Conservation (phyloP, 768 basidiomycete genomes). For the Lactarius akahatsu region DNA sequence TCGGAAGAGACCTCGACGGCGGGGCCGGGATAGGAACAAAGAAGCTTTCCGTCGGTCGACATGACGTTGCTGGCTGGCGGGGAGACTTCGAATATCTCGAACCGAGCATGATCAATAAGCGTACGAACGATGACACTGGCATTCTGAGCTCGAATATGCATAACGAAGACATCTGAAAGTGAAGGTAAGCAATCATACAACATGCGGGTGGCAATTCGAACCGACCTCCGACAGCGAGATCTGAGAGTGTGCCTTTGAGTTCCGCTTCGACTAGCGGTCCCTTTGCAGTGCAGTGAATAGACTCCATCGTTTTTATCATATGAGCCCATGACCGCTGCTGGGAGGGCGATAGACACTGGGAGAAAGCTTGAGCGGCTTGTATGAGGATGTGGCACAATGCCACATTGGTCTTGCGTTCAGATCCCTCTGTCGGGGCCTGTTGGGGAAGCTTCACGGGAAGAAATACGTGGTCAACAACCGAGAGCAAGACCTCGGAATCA, state of each 20-base stretch:
- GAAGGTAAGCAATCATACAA: background rate
- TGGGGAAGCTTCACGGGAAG: conserved; percentile 22
- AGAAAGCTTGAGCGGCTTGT: background rate
- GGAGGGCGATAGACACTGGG: background rate
- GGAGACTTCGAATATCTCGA: conserved; percentile 43
- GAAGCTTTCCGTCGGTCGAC: conserved; percentile 38
- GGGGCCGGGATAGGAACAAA: conserved; percentile 38
- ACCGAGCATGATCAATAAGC: conserved; percentile 3
- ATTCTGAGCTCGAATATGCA: conserved; percentile 19
- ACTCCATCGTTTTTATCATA: conserved; percentile 12
- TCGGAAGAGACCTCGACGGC: conserved; percentile 39
- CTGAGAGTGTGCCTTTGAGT: background rate
- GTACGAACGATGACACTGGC: conserved; percentile 11
- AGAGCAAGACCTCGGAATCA: background rate
- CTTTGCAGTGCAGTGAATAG: background rate
- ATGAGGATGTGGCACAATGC: conserved; percentile 14
- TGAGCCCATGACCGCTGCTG: background rate
- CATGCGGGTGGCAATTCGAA: background rate
- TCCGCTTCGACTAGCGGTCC: background rate
- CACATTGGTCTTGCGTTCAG: background rate
- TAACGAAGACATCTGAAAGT: conserved; percentile 10
- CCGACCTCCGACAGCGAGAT: conserved; percentile 5
- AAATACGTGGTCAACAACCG: conserved; percentile 15
- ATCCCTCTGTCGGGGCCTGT: background rate
- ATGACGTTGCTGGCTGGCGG: conserved; percentile 41